Base-by-base conservation (phyloP, 495 filamentous ascomycete species). In the Hypomontagnella monticulosa region DNA sequence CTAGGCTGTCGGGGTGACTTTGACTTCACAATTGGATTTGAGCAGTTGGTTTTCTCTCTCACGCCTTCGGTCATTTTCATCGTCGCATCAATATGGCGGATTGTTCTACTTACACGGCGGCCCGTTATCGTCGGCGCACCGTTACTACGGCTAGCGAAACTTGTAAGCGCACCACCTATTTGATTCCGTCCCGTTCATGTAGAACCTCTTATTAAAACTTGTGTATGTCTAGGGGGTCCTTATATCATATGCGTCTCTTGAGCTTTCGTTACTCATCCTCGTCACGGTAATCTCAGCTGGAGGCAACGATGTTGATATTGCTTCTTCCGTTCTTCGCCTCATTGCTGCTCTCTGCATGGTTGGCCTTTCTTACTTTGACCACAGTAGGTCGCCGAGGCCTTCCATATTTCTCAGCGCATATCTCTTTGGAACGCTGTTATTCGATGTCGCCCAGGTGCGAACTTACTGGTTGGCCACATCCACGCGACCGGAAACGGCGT, bases 1-100 rank as follows among this genome's bases (percentile, higher is more conserved):
- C 4, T 57, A 5, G 64, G 69, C 19, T 71, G 61, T 55, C 70
- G 70, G 15, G 73, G 52, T 4, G 70, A 75, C 49, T 82, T 83
- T 30, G 79, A 84, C 64, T 82, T 84, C 53, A 84, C 74, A 20
- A 38, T 84, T 41, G 75, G 73, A 46, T 82, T 83, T 36, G 80
- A 83, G 56, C 75, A 77, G 51, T 55, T 80, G 1, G 79, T 82
- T 49, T 79, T 84, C 61, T 75, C 75, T 11, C 66, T 84, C 10
- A 71, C 74, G 15, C 81, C 80, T 3, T 71, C 79, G 1, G 57
- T 64, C 7, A 23, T 83, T 4, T 79, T 83, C 61, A 73, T 81
- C 34, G 41, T 76, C 7, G 11, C 71, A n/a, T 76, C 75, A 1
- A 51, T 78, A 70, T 73, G 74, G 63, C 72, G 78, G 1, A 71